Base-by-base conservation (phyloP, 2,329 filamentous ascomycete species). In the Pseudocercospora musae region DNA sequence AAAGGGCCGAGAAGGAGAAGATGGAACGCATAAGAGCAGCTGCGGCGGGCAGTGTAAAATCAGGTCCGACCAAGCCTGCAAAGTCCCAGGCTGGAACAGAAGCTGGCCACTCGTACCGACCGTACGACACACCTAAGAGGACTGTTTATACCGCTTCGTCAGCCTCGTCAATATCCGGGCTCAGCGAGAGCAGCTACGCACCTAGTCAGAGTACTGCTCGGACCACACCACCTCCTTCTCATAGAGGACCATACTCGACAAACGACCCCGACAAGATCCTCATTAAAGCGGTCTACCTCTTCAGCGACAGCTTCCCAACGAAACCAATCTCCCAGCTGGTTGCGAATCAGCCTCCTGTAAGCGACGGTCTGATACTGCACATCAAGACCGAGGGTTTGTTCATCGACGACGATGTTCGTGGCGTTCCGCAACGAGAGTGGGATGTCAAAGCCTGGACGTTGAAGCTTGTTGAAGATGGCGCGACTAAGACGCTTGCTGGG, bases 381-480 rank as follows among this genome's bases (percentile, higher is more conserved):
- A 95, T 98, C 72, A 94, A 91, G 10, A 96, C 92, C 1, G 94
- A 96, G 76, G 95, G 95, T 18, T 84, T 98, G 58, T 98, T 98
- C 78, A 95, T 99, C 73, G 95, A 99, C 75, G 95, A 99, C 76
- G 95, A 98, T 75, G 86, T 97, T 57, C 88, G 93, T 49, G 87
- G 88, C 65, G 91, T 97, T 15, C 88, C 91, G n/a, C 92, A 98
- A 78, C 87, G 95, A 63, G 95, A 99, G 79, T 99, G 95, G 95
- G 95, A 99, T 76, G 87, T 98, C 73, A 98, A 98, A 78, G 93
- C 94, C 25, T 98, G 95, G 95, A 96, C 92, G 48, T 85, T 99
- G 78, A 97, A 96, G 79, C 81, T 89, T 68, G 87, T 96, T 77
- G 95, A 98, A 84, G 88, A 72, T 44, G 71, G 71, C 7, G 60